A percentile compares a stretch with the other conserved stretches of the same genome.
phyloP scores from a whole-genome alignment of 2,329 filamentous ascomycete species.

The Colletotrichum kahawae region DNA sequence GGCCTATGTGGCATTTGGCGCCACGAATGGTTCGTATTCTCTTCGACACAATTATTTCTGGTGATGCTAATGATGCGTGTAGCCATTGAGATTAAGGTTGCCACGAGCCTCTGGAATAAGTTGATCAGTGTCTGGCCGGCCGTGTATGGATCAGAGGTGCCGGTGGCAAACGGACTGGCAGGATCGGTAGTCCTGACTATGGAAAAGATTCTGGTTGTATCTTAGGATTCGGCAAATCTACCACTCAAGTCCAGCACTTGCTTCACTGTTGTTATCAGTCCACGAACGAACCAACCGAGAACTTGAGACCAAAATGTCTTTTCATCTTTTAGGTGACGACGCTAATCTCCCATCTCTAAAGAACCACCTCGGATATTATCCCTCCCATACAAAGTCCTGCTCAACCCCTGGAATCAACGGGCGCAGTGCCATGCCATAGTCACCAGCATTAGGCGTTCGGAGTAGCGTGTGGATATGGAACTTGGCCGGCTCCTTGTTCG shows the following conservation, averaged over 20 bases:
- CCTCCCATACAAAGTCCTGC: constrained; percentile 49
- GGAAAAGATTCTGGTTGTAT: neutral
- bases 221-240: neutral
- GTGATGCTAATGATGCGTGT: neutral
- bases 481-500: constrained; percentile 74
- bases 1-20: neutral
- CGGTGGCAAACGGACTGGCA: neutral
- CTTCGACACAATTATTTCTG: neutral
- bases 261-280: no score
- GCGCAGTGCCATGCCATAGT: constrained; percentile 69
- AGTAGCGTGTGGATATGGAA: constrained; percentile 82
- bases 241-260: neutral
- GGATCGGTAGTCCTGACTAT: neutral
- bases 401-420: constrained; percentile 38
- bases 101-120: neutral
- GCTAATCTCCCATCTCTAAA: neutral
- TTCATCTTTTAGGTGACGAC: fast-evolving
- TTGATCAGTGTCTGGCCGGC: neutral
- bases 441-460: constrained; percentile 75
- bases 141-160: neutral
- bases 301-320: neutral
- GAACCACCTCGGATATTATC: constrained; percentile 9
- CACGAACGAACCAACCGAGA: fast-evolving
- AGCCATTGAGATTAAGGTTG: neutral
- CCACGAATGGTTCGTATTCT: neutral